A percentile compares a stretch with the other conserved stretches of the same genome.
These are phyloP conservation scores for Eucalyptus dawsonii DNA, from an alignment of 345 rosid genomes.

Conservation along the genomic window DNA sequence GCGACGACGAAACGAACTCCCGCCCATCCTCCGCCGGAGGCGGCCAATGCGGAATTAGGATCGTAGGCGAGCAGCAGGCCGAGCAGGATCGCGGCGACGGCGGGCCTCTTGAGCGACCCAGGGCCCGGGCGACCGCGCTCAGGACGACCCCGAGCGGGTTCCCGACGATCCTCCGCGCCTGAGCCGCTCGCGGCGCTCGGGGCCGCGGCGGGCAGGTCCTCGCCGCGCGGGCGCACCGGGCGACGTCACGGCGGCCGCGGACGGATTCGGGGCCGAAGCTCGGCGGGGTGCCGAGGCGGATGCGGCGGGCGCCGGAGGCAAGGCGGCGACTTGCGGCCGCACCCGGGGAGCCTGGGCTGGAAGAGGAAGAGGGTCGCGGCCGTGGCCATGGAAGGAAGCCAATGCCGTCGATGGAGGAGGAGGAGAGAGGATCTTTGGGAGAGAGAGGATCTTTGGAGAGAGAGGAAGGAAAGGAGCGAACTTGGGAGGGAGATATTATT, in stretches of 20 bases:
- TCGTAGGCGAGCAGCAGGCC: conserved; percentile 49
- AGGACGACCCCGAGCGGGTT: conserved; percentile 22
- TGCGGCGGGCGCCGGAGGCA: neutral
- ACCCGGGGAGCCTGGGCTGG: neutral
- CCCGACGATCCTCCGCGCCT: neutral
- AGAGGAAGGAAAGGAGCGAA: neutral
- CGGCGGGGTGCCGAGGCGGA: neutral
- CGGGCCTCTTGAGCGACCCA: conserved; percentile 48
- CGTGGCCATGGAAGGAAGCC: neutral
- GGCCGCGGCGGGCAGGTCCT: neutral
- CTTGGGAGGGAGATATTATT: neutral
- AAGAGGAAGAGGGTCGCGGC: neutral
- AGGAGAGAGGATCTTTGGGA: no score
- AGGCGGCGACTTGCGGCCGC: neutral
- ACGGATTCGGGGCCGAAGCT: neutral
- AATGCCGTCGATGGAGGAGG: neutral
- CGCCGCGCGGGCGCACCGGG: neutral
- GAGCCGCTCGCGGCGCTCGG: neutral
- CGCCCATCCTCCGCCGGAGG: conserved; percentile 84
- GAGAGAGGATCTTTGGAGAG: no score
- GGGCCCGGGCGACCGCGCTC: conserved; percentile 11
- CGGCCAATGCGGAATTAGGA: conserved; percentile 51
- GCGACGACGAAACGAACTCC: conserved; percentile 46
- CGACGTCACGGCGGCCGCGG: neutral
- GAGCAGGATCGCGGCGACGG: conserved; percentile 40